Base-by-base conservation (phyloP, 768 basidiomycete genomes). In the Termitomyces sp. region DNA sequence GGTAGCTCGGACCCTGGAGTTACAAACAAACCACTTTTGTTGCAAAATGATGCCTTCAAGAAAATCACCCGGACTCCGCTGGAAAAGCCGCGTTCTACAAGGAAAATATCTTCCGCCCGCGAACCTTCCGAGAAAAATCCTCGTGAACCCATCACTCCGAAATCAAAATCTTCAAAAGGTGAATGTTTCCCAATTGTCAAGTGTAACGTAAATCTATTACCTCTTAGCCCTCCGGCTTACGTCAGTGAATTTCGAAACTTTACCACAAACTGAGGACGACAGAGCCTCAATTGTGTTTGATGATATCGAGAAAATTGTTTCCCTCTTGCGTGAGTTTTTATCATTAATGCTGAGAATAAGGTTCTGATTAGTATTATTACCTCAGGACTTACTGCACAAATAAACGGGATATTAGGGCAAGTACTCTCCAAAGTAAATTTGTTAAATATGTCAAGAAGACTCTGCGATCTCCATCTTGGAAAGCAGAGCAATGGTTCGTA, bases 381-480 rank as follows among this genome's bases (percentile, higher is more conserved):
- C 45, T 15, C 62, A 89, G 87, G 84, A 59, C 77, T 85, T 62
- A 73, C 78, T 20, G 70, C 82, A 0, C 77, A 84, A 48, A 72
- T 95, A 45, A 78, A 93, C 18, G 89, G 91, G 2, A 64, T 93
- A 9, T 72, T 94, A 4, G 88, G 86, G 0, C 78, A 89, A 18
- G 73, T 81, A 2, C 71, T 94, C 5, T 76, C 81, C 18, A 88
- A 87, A 59, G 78, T 94, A 5, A 85, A 84, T 50, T 70, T 88
- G 4, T 77, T 98, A 27, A 83, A 86, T 55, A 72, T 86, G 16
- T 77, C 86, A 3, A 78, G 88, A 41, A 82, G 79, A 16, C 65
- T 95, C 6, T 82, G 83, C 27, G 82, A 89, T 52, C 71, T 74
- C 18, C 73, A 80, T 30, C 58, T 68, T 1, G 77, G 78, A 0